phyloP scores from a whole-genome alignment of 345 rosid species.

The Eucalyptus virginea region DNA sequence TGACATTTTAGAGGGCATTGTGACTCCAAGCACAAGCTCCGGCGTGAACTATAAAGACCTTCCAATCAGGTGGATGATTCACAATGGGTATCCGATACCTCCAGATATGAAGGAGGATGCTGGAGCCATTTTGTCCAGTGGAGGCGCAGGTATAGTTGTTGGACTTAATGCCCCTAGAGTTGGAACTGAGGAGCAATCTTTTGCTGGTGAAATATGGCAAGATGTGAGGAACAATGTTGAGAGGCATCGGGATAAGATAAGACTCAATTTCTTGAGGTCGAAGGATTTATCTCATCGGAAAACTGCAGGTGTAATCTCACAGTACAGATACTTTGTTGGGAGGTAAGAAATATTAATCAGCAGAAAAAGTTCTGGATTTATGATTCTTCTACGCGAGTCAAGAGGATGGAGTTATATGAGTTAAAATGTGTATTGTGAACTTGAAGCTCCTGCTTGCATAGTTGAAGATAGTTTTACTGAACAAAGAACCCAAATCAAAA shows the following conservation, averaged over 20 bases:
- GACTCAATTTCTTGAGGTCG: slow-evolving; percentile 48
- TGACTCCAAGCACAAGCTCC: slow-evolving; percentile 27
- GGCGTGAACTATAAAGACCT: slow-evolving; percentile 49
- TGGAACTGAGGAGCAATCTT: slow-evolving; percentile 35
- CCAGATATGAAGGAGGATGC: slow-evolving; percentile 48
- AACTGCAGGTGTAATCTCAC: slow-evolving; percentile 54
- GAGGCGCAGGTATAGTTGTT: background rate
- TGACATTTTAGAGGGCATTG: slow-evolving; percentile 83
- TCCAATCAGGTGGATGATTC: slow-evolving; percentile 90
- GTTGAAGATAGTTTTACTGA: background rate
- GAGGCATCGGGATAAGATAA: slow-evolving; percentile 56
- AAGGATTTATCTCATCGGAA: slow-evolving; percentile 56
- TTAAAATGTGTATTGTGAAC: background rate
- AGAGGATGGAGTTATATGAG: background rate
- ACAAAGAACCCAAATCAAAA: background rate
- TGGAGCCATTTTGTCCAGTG: background rate
- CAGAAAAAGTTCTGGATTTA: background rate
- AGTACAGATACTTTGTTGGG: slow-evolving; percentile 78
- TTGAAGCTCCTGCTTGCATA: background rate
- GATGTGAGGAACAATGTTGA: slow-evolving; percentile 58
- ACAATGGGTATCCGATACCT: slow-evolving; percentile 69
- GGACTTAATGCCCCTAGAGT: slow-evolving; percentile 3
- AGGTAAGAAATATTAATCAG: slow-evolving; percentile 29
- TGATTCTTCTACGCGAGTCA: background rate
- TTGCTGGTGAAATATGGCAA: slow-evolving; percentile 81